A percentile compares a stretch with the other conserved stretches of the same genome.
These are phyloP conservation scores for Carex cristatella DNA, from an alignment of 176 grass and related monocot genomes.

Conservation along the genomic window DNA sequence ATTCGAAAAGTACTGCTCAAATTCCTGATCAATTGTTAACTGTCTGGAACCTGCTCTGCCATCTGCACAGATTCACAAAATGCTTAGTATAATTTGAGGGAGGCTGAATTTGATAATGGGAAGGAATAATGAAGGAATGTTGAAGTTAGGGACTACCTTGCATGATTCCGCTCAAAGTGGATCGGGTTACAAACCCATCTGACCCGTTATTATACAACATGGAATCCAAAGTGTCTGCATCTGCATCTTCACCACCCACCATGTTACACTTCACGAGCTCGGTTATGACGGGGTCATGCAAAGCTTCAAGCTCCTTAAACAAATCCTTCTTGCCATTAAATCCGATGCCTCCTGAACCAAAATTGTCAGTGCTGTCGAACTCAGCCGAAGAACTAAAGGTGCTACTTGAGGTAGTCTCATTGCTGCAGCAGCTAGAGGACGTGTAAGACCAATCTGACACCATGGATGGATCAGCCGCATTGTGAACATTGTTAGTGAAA, in stretches of 20 bases:
- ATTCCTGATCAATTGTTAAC: constrained; percentile 74
- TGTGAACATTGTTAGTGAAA: constrained; percentile 33
- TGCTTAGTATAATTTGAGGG: not conserved
- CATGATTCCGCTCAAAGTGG: constrained; percentile 13
- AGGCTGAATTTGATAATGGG: not conserved
- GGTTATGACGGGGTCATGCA: constrained; percentile 19
- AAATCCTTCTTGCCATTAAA: constrained; percentile 29
- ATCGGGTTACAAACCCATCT: constrained; percentile 31
- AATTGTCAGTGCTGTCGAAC: constrained; percentile 27
- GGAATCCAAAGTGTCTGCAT: constrained; percentile 20
- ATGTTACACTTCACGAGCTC: constrained; percentile 22
- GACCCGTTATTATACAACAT: constrained; percentile 46
- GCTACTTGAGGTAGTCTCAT: constrained; percentile 31
- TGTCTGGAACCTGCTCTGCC: constrained; percentile 32
- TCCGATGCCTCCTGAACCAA: constrained; percentile 8
- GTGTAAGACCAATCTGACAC: constrained; percentile 21
- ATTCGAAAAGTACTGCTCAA: constrained; percentile 68
- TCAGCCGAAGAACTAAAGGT: constrained; percentile 30
- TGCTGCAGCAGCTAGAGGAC: constrained; percentile 46
- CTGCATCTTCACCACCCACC: constrained; percentile 24
- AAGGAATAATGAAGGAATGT: not conserved
- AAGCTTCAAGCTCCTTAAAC: constrained; percentile 30
- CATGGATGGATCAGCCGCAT: constrained; percentile 1
- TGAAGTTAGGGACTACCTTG: constrained; percentile 27
- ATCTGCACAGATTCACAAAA: constrained; percentile 7